Conservation (phyloP, 371 early-diverging fungal genomes). For the Blastocladiella emersonii region DNA sequence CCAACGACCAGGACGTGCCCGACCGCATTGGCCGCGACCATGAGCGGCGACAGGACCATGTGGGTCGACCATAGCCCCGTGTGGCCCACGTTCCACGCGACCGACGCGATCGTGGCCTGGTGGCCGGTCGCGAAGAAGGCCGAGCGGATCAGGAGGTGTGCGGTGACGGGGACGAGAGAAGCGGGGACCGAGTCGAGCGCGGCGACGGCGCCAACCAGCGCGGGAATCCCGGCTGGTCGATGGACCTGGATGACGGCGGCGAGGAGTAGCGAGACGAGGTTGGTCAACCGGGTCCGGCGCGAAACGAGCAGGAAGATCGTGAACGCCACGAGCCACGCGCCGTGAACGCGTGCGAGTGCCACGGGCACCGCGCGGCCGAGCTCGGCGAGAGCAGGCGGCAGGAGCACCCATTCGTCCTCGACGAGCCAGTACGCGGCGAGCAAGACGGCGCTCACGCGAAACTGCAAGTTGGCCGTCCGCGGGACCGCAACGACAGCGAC, state of each 20-base stretch:
- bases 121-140: constrained; percentile 83
- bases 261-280: no score
- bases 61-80: constrained; percentile 63
- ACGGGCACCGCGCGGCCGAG: not conserved
- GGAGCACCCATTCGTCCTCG: not conserved
- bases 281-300: no score
- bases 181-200: not conserved
- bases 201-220: not conserved
- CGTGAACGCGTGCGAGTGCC: not conserved
- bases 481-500: no score
- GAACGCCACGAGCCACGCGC: not conserved
- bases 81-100: constrained; percentile 80
- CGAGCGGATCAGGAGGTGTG: constrained; percentile 7
- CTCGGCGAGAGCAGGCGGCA: not conserved
- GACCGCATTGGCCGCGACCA: constrained; percentile 65
- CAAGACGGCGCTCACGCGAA: not conserved
- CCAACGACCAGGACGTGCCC: constrained; percentile 47
- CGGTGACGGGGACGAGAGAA: constrained; percentile 7
- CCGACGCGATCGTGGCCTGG: constrained; percentile 71
- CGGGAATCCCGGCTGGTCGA: not conserved
- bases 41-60: constrained; percentile 47
- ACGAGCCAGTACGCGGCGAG: constrained; percentile 9
- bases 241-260: not conserved
- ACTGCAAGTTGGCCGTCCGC: no score
- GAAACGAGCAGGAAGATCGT: no score